These are phyloP conservation scores for Aspergillus amoenus DNA, from an alignment of 2,329 filamentous ascomycete genomes.

Conservation along the genomic window DNA sequence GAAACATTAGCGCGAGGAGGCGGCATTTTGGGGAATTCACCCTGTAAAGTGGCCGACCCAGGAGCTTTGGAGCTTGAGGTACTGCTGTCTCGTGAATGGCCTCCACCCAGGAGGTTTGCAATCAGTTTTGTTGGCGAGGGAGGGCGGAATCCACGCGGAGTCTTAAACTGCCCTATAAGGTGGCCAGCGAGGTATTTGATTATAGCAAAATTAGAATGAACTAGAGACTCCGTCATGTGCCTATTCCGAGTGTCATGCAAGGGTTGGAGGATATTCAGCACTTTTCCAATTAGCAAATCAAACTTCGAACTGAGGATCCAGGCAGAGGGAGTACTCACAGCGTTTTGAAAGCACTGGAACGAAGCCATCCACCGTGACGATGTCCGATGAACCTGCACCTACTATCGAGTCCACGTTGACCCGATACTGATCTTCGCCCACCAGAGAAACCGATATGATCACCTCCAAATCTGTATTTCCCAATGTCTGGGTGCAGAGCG, in stretches of 20 bases:
- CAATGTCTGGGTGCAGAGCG: slow-evolving; percentile 29
- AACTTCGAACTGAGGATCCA: background rate
- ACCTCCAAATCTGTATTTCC: slow-evolving; percentile 40
- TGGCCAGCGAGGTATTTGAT: slow-evolving; percentile 68
- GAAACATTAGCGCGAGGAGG: slow-evolving; percentile 37
- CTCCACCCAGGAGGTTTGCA: slow-evolving; percentile 73
- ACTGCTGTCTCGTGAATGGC: slow-evolving; percentile 32
- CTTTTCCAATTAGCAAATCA: slow-evolving; percentile 41
- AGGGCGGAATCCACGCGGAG: slow-evolving; percentile 63
- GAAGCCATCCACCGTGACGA: slow-evolving; percentile 70
- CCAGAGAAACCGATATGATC: slow-evolving; percentile 69
- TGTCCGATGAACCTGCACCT: slow-evolving; percentile 71
- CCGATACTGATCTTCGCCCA: slow-evolving; percentile 58
- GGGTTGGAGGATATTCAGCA: slow-evolving; percentile 69
- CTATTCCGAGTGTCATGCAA: slow-evolving; percentile 63
- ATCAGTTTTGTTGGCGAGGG: slow-evolving; percentile 90
- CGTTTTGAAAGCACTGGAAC: slow-evolving; percentile 71
- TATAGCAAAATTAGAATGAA: slow-evolving; percentile 76
- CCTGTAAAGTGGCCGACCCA: slow-evolving; percentile 37
- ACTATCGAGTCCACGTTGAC: slow-evolving; percentile 64
- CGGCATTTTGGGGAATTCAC: slow-evolving; percentile 46
- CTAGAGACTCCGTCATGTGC: slow-evolving; percentile 58
- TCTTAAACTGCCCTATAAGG: slow-evolving; percentile 62
- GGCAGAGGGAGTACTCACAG: slow-evolving; percentile 51
- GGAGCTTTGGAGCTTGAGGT: slow-evolving; percentile 35